phyloP scores from a whole-genome alignment of 164 flowering plant species.

The Kingdonia uniflora region DNA sequence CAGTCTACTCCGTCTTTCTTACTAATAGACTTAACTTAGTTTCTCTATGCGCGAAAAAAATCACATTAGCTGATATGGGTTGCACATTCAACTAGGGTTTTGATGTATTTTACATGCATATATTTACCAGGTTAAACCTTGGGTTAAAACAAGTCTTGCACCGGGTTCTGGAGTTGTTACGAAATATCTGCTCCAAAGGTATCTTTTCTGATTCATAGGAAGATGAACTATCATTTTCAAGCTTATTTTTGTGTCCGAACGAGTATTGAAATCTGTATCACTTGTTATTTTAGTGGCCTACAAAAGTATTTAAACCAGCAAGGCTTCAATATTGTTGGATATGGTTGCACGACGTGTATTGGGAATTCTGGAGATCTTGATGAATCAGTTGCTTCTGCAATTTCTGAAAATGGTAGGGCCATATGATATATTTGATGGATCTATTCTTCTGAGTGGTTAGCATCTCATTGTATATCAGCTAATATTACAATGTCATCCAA shows the following conservation, averaged over 20 bases:
- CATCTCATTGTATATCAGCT: too few relatives aligned
- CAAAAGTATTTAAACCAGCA: constrained; percentile 62
- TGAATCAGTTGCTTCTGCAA: constrained; percentile 66
- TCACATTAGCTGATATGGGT: too few relatives aligned
- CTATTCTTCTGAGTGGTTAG: too few relatives aligned
- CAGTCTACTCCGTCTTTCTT: too few relatives aligned
- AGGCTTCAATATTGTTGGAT: constrained; percentile 79
- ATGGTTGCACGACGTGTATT: constrained; percentile 90
- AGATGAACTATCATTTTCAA: neutral
- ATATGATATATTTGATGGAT: too few relatives aligned
- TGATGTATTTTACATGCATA: too few relatives aligned
- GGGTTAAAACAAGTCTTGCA: constrained; percentile 90
- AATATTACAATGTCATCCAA: too few relatives aligned
- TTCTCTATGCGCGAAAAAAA: too few relatives aligned
- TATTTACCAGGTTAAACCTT: constrained; percentile 63
- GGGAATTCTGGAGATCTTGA: constrained; percentile 83
- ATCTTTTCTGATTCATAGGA: neutral
- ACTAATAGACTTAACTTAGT: too few relatives aligned
- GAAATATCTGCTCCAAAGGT: constrained; percentile 79
- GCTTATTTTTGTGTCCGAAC: neutral
- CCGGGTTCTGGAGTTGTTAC: constrained; percentile 91
- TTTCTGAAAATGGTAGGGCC: constrained; percentile 82
- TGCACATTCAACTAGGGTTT: too few relatives aligned
- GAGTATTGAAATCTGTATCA: neutral
- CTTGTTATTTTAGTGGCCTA: constrained; percentile 43